phyloP scores from a whole-genome alignment of 2,329 filamentous ascomycete genomes.

The Talaromyces sp. region DNA sequence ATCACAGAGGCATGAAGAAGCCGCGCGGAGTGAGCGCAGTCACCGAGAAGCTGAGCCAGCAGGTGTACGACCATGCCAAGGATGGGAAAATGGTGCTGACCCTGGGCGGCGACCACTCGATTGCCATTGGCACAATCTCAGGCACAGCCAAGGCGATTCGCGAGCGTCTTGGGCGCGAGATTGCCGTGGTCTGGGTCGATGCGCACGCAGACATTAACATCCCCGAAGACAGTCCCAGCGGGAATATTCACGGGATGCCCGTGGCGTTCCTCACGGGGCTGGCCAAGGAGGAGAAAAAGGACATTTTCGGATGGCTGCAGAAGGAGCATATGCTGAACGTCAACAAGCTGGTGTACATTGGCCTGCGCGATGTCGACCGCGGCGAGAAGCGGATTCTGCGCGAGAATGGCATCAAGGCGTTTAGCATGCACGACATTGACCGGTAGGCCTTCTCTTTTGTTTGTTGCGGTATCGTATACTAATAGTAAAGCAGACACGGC shows the following conservation, averaged over 20 bases:
- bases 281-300: slow-evolving; percentile 66
- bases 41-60: slow-evolving; percentile 68
- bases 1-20: slow-evolving; percentile 90
- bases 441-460: slow-evolving; percentile 46
- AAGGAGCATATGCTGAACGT: slow-evolving; percentile 55
- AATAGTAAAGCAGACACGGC: slow-evolving; percentile 58
- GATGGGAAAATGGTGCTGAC: slow-evolving; percentile 85
- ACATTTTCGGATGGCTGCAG: slow-evolving; percentile 85
- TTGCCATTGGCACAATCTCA: slow-evolving; percentile 88
- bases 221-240: slow-evolving; percentile 79
- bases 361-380: slow-evolving; percentile 84
- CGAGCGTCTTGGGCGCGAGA: slow-evolving; percentile 73
- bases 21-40: slow-evolving; percentile 79
- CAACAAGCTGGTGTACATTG: slow-evolving; percentile 94
- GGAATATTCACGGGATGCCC: slow-evolving; percentile 98
- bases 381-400: slow-evolving; percentile 88
- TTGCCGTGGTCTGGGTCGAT: slow-evolving; percentile 98
- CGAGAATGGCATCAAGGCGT: slow-evolving; percentile 87
- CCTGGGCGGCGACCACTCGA: slow-evolving; percentile 90
- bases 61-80: slow-evolving; percentile 81
- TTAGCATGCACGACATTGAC: slow-evolving; percentile 98
- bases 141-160: slow-evolving; percentile 80
- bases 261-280: slow-evolving; percentile 86
- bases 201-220: slow-evolving; percentile 98
- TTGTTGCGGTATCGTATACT: not conserved